Base-by-base conservation (phyloP, 116 monocot genomes). In the Trichopus zeylanicus region DNA sequence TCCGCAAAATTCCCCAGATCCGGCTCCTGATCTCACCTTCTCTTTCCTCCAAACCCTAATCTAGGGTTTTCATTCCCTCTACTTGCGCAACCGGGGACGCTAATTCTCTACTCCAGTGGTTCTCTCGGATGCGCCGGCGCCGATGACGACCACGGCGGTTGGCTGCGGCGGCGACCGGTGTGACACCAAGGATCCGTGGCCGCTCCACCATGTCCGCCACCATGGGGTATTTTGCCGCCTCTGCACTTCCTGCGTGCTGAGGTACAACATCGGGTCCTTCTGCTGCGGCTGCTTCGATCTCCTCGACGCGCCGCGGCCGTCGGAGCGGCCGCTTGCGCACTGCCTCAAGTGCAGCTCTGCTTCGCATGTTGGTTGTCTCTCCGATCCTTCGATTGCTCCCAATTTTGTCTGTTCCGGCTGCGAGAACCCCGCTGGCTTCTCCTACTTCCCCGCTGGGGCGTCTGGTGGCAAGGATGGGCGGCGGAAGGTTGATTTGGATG, bases 211-310 rank as follows among this genome's bases (percentile, higher is more conserved):
- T 57, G 70, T 84, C 35, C 74, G 81, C 24, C 70, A 89, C 67
- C 72, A 73, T 19, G 67, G 73, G 18, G 67, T 68, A 29, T 73
- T 73, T 62, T 62, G 70, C 37, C 75, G 75, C 28, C 81, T 89
- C 47, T 89, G 85, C 75, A 85, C 89, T 21, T 72, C 85, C 18
- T 89, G 89, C 63, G 85, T 89, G 21, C 89, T 89, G 67, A 66
- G 55, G 16, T 75, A 75, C 78, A 72, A 85, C 38, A 81, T 75
- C 5, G 78, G 83, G 8, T 48, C 65, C 58, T 85, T 78, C 76
- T 89, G 89, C 73, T 31, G 65, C 42, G 51, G 54, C 65, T 89
- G 89, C 75, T 75, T 84, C 70, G 78, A 68, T 12, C 29, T 84
- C 60, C 51, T 89, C 68, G 70, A 70, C 12, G 26, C 52, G 2